These are phyloP conservation scores for Talinum fruticosum DNA, from an alignment of 148 eudicot genomes.

Conservation along the genomic window DNA sequence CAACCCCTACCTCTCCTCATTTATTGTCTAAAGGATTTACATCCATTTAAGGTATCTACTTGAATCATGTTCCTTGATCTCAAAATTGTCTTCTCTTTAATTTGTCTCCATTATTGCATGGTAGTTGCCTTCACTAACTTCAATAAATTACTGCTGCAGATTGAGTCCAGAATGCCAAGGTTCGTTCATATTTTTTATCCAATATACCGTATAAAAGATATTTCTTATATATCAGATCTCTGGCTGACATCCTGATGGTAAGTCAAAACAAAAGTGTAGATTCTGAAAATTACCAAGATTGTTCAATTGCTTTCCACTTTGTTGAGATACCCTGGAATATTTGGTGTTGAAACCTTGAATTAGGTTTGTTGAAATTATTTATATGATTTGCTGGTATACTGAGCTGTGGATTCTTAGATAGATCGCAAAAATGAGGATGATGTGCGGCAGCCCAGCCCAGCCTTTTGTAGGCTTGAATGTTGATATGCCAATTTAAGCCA, in stretches of 20 bases:
- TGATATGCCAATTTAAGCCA: neutral
- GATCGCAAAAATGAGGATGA: neutral
- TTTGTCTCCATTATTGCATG: neutral
- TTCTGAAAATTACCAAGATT: neutral
- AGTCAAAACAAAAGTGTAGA: neutral
- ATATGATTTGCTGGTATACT: neutral
- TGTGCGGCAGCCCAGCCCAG: neutral
- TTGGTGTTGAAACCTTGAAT: neutral
- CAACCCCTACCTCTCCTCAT: neutral
- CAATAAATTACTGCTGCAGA: conserved; percentile 7
- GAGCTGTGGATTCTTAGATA: neutral
- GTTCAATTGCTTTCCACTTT: neutral
- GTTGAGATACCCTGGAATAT: neutral
- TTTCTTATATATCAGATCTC: neutral
- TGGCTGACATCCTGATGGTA: neutral
- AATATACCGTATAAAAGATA: neutral
- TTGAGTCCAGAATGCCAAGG: neutral
- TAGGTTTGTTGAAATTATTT: neutral
- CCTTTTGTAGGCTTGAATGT: neutral
- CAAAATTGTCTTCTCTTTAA: neutral
- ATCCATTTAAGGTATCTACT: neutral
- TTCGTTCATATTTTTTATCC: neutral
- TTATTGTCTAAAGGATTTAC: neutral
- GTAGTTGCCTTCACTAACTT: neutral
- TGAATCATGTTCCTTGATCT: conserved; percentile 6